These are phyloP conservation scores for Exserohilum rostratum DNA, from an alignment of 2,329 filamentous ascomycete genomes.

Conservation along the genomic window DNA sequence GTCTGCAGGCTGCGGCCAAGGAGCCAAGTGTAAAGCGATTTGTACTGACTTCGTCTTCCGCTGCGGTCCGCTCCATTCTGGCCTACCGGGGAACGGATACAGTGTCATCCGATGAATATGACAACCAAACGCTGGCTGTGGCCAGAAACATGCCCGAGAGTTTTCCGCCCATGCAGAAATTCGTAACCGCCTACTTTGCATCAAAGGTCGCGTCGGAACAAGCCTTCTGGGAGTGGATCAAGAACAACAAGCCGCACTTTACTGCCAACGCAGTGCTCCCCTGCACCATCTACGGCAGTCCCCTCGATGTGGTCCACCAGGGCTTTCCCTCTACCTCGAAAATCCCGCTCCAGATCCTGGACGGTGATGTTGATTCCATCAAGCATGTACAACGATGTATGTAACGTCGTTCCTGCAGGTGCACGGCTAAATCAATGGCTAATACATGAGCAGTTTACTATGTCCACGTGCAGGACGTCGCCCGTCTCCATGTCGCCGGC, in stretches of 20 bases:
- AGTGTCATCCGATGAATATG: constrained; percentile 39
- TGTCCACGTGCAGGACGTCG: constrained; percentile 29
- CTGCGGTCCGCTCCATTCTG: constrained; percentile 27
- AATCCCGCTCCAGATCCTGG: constrained; percentile 13
- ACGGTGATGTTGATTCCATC: constrained; percentile 19
- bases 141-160: constrained; percentile 35
- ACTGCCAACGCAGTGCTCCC: constrained; percentile 43
- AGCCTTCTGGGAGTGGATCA: constrained; percentile 52
- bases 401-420: background rate
- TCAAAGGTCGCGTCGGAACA: constrained; percentile 53
- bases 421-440: background rate
- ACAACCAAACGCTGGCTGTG: constrained; percentile 36
- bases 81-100: constrained; percentile 40
- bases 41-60: constrained; percentile 52
- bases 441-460: constrained; percentile 15
- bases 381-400: constrained; percentile 18
- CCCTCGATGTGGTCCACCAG: constrained; percentile 17
- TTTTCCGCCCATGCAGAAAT: constrained; percentile 20
- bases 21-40: constrained; percentile 51
- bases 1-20: constrained; percentile 50
- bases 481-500: constrained; percentile 24
- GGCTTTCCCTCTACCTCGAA: constrained; percentile 19
- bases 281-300: constrained; percentile 19
- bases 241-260: constrained; percentile 50
- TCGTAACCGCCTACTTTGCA: constrained; percentile 47